Conservation (phyloP, 768 basidiomycete species). For the Leccinellum rugosiceps region DNA sequence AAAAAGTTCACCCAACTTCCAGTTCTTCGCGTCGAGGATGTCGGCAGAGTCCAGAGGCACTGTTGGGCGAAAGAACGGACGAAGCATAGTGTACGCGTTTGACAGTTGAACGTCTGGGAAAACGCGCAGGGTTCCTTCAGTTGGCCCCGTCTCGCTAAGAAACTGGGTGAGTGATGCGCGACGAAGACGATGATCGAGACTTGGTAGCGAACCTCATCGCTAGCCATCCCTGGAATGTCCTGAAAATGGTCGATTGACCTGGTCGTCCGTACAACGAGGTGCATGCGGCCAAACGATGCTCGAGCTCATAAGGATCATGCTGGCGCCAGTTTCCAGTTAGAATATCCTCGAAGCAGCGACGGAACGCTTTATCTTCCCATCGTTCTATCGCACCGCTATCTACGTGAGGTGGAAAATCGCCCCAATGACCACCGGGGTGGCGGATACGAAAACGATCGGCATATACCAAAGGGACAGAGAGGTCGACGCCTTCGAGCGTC, state of each 20-base stretch:
- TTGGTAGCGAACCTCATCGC: slow-evolving; percentile 50
- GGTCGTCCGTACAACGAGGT: slow-evolving; percentile 61
- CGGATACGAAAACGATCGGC: slow-evolving; percentile 75
- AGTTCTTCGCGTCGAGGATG: slow-evolving; percentile 48
- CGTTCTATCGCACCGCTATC: slow-evolving; percentile 70
- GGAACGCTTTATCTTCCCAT: slow-evolving; percentile 62
- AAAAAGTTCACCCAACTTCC: slow-evolving; percentile 43
- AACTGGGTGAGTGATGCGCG: neutral
- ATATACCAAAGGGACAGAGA: slow-evolving; percentile 61
- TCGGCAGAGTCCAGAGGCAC: slow-evolving; percentile 39
- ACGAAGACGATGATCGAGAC: neutral
- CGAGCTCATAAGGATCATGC: slow-evolving; percentile 67
- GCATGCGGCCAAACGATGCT: slow-evolving; percentile 55
- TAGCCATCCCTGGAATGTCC: slow-evolving; percentile 78
- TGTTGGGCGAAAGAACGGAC: slow-evolving; percentile 69
- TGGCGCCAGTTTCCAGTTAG: slow-evolving; percentile 57
- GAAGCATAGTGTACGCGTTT: slow-evolving; percentile 69
- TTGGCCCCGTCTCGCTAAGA: slow-evolving; percentile 59
- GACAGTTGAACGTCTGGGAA: slow-evolving; percentile 67
- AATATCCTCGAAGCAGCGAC: slow-evolving; percentile 59
- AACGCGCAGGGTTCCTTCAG: slow-evolving; percentile 65
- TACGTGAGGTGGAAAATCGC: slow-evolving; percentile 49
- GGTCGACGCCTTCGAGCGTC: slow-evolving; percentile 51
- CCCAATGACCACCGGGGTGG: slow-evolving; percentile 60
- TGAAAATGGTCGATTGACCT: slow-evolving; percentile 51